Conservation (phyloP, 2,329 filamentous ascomycete species). For the Beauveria pseudobassiana region DNA sequence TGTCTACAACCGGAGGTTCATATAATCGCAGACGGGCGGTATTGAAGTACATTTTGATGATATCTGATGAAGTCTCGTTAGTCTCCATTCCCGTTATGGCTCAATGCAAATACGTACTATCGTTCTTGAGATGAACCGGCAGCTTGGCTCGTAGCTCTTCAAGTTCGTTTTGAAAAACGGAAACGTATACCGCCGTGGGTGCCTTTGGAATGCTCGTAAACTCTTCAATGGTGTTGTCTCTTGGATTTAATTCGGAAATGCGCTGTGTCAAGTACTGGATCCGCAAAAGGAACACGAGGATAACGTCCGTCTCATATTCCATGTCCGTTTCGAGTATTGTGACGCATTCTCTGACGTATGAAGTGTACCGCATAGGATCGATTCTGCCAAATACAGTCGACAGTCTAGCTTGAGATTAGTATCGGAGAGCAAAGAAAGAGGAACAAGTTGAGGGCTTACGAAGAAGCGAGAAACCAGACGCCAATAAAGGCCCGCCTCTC, state of each 20-base stretch:
- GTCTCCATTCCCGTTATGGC: neutral
- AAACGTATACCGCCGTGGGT: constrained; percentile 36
- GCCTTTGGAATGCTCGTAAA: constrained; percentile 30
- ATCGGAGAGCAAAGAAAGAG: too few species aligned
- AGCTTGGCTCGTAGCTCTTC: constrained; percentile 32
- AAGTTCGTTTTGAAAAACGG: constrained; percentile 38
- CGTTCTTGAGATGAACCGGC: constrained; percentile 25
- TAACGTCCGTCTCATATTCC: constrained; percentile 40
- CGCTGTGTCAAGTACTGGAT: constrained; percentile 44
- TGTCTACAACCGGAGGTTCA: constrained; percentile 39
- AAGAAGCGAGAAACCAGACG: constrained; percentile 46
- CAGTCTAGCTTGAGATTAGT: constrained; percentile 23
- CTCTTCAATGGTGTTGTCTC: constrained; percentile 27
- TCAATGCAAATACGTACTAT: constrained; percentile 25
- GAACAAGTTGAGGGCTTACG: constrained; percentile 29
- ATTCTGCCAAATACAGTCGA: constrained; percentile 35
- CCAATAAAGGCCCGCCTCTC: constrained; percentile 45
- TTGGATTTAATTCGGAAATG: constrained; percentile 34
- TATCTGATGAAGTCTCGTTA: constrained; percentile 20
- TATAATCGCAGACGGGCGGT: constrained; percentile 37
- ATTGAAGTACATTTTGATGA: constrained; percentile 32
- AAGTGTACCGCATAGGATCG: constrained; percentile 43
- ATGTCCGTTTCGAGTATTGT: constrained; percentile 32
- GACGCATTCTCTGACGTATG: constrained; percentile 45
- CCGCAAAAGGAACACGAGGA: constrained; percentile 38